A percentile compares a stretch with the other conserved stretches of the same genome.
Evolutionary conservation across 2,329 filamentous ascomycete species (phyloP).

Genomic region (Trichoderma atroviride): DNA sequence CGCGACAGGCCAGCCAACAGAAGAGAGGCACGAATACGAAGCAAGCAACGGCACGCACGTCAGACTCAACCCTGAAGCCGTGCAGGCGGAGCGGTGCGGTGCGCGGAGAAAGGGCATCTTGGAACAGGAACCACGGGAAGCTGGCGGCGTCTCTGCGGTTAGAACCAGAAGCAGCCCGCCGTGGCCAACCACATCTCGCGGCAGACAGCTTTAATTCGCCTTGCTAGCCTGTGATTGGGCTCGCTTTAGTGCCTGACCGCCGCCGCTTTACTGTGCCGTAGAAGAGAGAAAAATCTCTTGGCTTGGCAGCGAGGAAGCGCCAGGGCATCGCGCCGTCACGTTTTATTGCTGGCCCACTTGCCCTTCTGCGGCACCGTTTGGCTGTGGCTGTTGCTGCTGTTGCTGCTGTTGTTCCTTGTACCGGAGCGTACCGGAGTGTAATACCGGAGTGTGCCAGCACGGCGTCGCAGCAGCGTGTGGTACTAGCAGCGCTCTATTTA

Average conservation of each 20-base stretch:
- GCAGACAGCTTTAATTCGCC: slow-evolving; percentile 20
- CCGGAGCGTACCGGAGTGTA: not conserved
- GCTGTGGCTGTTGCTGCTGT: not conserved
- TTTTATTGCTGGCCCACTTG: slow-evolving; percentile 17
- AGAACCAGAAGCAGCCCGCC: not conserved
- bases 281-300: not conserved
- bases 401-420: not conserved
- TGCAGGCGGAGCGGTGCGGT: slow-evolving; percentile 5
- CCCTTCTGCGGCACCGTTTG: slow-evolving; percentile 21
- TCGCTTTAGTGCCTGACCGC: slow-evolving; percentile 5
- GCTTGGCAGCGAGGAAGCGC: slow-evolving; percentile 8
- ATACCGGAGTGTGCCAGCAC: not conserved
- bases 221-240: not conserved
- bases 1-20: not conserved
- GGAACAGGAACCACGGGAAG: slow-evolving; percentile 18
- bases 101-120: slow-evolving; percentile 1
- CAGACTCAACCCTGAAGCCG: slow-evolving; percentile 13
- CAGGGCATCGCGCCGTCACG: not conserved
- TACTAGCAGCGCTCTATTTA: not conserved
- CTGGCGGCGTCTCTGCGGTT: not conserved
- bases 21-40: not conserved
- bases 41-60: not conserved
- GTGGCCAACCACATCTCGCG: slow-evolving; percentile 16
- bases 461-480: not conserved
- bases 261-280: slow-evolving; percentile 7